Conservation (phyloP, 257 asterid genomes). For the Jaltomata sinuosa region DNA sequence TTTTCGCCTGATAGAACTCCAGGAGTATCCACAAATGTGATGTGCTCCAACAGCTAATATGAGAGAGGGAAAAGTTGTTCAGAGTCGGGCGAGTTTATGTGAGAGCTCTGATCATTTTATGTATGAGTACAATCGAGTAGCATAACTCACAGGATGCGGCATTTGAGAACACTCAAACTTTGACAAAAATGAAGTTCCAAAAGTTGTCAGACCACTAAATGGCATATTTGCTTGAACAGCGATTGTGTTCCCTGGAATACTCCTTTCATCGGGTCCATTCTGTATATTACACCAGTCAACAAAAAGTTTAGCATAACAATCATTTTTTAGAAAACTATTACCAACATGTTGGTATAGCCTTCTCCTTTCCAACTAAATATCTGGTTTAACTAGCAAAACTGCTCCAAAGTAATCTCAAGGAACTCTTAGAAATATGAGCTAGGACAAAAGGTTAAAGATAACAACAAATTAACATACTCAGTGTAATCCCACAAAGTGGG, state of each 20-base stretch:
- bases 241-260: constrained; percentile 90
- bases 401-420: background rate
- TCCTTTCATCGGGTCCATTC: constrained; percentile 96
- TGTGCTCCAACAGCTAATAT: constrained; percentile 39
- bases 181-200: constrained; percentile 46
- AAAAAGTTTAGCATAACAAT: background rate
- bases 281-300: constrained; percentile 17
- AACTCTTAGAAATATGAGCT: background rate
- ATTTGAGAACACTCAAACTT: constrained; percentile 53
- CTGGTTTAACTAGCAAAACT: background rate
- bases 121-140: background rate
- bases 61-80: background rate
- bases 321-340: background rate
- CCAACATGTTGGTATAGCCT: background rate
- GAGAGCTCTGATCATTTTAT: background rate
- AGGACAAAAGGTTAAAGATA: background rate
- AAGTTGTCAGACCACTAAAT: constrained; percentile 78
- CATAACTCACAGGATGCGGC: constrained; percentile 40
- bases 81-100: background rate
- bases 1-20: constrained; percentile 75
- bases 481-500: too few species aligned
- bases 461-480: too few species aligned
- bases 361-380: background rate
- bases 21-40: constrained; percentile 54
- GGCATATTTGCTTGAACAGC: constrained; percentile 99